Conservation (phyloP, 163 green algal genomes). For the Scenedesmus sp. region DNA sequence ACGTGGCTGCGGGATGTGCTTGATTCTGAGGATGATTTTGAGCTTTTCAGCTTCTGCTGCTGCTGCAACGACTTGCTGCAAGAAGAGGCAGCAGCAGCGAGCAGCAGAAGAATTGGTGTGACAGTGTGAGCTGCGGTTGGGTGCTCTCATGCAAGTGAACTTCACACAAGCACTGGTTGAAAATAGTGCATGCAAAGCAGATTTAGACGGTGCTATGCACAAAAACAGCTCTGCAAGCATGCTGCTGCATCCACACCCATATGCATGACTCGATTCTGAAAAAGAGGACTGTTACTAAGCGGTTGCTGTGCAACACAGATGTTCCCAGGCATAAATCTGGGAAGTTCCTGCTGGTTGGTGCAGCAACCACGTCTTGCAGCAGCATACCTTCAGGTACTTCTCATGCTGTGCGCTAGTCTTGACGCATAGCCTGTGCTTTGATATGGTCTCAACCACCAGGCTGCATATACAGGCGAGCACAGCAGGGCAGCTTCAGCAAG, state of each 20-base stretch:
- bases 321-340: background rate
- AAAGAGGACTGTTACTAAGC: background rate
- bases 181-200: background rate
- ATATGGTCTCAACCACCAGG: constrained; percentile 87
- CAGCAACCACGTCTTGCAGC: background rate
- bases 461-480: constrained; percentile 60
- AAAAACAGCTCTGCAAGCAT: background rate
- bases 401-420: constrained; percentile 56
- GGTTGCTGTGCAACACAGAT: background rate
- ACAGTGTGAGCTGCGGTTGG: background rate
- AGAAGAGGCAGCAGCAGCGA: background rate
- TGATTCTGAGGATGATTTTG: constrained; percentile 62
- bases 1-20: constrained; percentile 22
- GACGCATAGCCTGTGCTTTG: constrained; percentile 73
- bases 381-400: constrained; percentile 58
- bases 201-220: background rate
- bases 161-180: background rate
- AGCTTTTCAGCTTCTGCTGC: constrained; percentile 80
- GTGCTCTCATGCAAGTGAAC: background rate
- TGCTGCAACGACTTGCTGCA: background rate
- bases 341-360: background rate
- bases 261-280: too few species aligned
- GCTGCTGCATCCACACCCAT: background rate
- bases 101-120: background rate
- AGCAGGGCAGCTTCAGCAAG: background rate